Conservation (phyloP, 208 protist species). For the Wallacemonas sp. region DNA sequence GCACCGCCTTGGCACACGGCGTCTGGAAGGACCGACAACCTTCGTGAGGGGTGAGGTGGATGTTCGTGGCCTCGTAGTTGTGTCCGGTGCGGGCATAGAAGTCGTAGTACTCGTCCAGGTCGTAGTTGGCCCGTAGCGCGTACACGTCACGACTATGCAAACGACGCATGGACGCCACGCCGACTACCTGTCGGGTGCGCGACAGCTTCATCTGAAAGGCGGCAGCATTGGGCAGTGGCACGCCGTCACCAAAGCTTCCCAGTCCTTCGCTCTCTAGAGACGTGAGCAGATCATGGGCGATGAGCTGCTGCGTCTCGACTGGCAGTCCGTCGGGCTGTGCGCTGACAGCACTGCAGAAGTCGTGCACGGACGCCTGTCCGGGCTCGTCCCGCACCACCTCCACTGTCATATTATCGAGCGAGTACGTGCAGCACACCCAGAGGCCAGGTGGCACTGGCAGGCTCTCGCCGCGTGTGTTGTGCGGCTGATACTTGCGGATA, state of each 20-base stretch:
- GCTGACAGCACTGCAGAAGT: neutral
- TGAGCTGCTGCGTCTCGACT: conserved; percentile 7
- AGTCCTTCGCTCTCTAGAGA: conserved; percentile 28
- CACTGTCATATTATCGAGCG: conserved; percentile 17
- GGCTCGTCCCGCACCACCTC: conserved; percentile 6
- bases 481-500: conserved; percentile 78
- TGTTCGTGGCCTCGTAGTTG: conserved; percentile 72
- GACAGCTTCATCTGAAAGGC: conserved; percentile 32
- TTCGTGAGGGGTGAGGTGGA: conserved; percentile 34
- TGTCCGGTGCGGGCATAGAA: conserved; percentile 56
- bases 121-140: conserved; percentile 82
- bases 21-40: conserved; percentile 38
- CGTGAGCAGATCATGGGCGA: conserved; percentile 21
- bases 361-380: conserved; percentile 22
- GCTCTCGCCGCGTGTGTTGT: conserved; percentile 59
- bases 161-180: conserved; percentile 52
- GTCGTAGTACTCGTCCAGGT: conserved; percentile 77
- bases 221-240: conserved; percentile 2
- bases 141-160: conserved; percentile 72
- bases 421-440: conserved; percentile 71
- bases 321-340: conserved; percentile 13
- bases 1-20: conserved; percentile 40
- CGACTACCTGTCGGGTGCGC: conserved; percentile 30
- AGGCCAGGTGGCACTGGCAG: conserved; percentile 62
- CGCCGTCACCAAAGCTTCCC: neutral